Conservation (phyloP, 805 yeast genomes). For the Teunomyces funiuensis region DNA sequence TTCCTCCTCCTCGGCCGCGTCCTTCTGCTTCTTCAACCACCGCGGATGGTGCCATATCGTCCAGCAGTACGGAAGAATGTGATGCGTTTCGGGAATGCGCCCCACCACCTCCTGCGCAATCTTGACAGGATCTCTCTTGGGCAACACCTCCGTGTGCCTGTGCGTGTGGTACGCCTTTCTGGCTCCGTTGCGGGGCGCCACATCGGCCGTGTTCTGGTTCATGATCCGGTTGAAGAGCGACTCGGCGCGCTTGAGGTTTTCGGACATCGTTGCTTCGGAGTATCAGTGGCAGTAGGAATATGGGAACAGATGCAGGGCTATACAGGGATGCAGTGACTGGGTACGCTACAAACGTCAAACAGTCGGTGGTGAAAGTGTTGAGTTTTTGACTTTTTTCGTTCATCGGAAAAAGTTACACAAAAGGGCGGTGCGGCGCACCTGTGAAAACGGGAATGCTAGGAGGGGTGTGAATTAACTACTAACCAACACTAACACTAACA, state of each 20-base stretch:
- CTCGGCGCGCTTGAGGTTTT: slow-evolving; percentile 47
- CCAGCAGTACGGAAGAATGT: slow-evolving; percentile 49
- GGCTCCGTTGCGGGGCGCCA: slow-evolving; percentile 6
- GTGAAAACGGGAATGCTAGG: too few relatives aligned
- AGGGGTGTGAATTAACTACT: too few relatives aligned
- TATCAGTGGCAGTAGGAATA: not conserved
- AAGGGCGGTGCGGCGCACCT: not conserved
- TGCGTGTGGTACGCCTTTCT: slow-evolving; percentile 8
- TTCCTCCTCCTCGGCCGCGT: slow-evolving; percentile 14
- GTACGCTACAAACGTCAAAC: not conserved
- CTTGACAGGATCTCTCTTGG: slow-evolving; percentile 36
- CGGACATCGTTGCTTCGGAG: slow-evolving; percentile 33
- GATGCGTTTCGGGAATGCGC: slow-evolving; percentile 30
- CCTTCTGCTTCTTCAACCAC: slow-evolving; percentile 20
- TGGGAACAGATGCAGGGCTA: not conserved
- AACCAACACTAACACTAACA: too few relatives aligned
- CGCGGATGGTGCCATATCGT: slow-evolving; percentile 50
- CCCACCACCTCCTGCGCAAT: slow-evolving; percentile 32
- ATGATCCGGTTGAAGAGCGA: slow-evolving; percentile 46
- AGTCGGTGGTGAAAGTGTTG: not conserved
- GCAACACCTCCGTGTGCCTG: slow-evolving; percentile 21
- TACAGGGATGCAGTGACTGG: not conserved
- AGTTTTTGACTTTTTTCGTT: not conserved
- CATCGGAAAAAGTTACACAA: not conserved
- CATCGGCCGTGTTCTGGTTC: slow-evolving; percentile 32